Percentiles rank a stretch among this genome's conserved stretches.
Conservation (phyloP, 441 rosid species). For the Adansonia rubrostipa region DNA sequence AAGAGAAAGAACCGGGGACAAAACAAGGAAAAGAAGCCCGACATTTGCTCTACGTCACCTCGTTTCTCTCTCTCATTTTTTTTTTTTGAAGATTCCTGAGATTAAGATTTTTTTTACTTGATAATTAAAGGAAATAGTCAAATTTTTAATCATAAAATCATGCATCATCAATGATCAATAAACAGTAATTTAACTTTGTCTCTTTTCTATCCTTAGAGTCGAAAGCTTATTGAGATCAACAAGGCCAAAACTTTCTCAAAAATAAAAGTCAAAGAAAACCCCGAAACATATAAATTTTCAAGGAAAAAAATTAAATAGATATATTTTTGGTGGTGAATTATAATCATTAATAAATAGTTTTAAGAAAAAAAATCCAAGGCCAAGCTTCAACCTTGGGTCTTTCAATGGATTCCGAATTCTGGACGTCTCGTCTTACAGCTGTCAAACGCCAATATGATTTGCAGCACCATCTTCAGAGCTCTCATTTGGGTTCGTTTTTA, state of each 20-base stretch:
- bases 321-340: not conserved
- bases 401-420: constrained; percentile 59
- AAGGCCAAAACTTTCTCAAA: not conserved
- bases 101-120: too few relatives aligned
- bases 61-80: too few relatives aligned
- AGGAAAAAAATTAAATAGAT: not conserved
- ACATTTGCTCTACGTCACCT: too few relatives aligned
- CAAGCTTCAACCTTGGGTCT: constrained; percentile 24
- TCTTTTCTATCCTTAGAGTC: not conserved
- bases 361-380: not conserved
- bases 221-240: not conserved
- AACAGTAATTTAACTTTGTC: not conserved
- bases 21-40: too few relatives aligned
- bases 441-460: constrained; percentile 53
- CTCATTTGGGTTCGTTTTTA: constrained; percentile 42
- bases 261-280: constrained; percentile 6
- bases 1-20: too few relatives aligned
- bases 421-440: constrained; percentile 61
- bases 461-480: constrained; percentile 55
- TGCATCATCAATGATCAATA: not conserved
- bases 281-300: not conserved
- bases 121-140: too few relatives aligned
- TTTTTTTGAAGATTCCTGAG: too few relatives aligned
- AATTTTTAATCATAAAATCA: constrained; percentile 5
- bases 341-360: not conserved